Evolutionary conservation across 2,329 filamentous ascomycete genomes (phyloP), one percentile per base, ranked within the genome.

Genomic region (Pochonia chlamydosporia): DNA sequence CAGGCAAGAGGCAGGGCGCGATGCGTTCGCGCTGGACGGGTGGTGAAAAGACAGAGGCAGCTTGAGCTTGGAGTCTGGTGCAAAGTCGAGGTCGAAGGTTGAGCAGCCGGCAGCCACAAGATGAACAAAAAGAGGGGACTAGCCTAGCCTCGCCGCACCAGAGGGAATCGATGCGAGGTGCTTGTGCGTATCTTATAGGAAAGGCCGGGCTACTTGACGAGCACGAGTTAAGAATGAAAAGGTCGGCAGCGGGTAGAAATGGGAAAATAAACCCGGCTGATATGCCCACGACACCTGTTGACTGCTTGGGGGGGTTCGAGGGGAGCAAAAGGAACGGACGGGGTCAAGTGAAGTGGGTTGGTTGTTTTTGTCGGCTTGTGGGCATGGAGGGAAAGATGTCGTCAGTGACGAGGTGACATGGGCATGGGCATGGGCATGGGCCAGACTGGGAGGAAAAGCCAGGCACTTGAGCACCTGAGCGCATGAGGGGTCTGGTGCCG

Each of bases 1-100:
- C 72, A 70, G 68, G 66, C 62, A 63, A 56, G 26, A 43, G 58
- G 56, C 59, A 49, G 11, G 59, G 63, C 64, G 63, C 63, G 65
- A 64, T 66, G 49, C 63, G 65, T 64, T 58, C 64, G 65, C 66
- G 64, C 64, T 50, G 54, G 59, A 65, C 64, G 63, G 52, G 39
- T 8, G 26, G 35, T 43, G 31, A 41, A 26, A 42, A 41, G 40
- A 43, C 26, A 26, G 40, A n/a, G n/a, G n/a, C n/a, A n/a, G n/a
- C n/a, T n/a, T n/a, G n/a, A n/a, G n/a, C n/a, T n/a, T n/a, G n/a
- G n/a, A n/a, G 39, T 33, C 26, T 30, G 40, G 36, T 43, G 13
- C n/a, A 39, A 21, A 42, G 35, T 23, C 35, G 20, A 39, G 46
- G 35, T 18, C 20, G 20, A 23, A 9, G 14, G 39, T 25, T 16